These are phyloP conservation scores for Aeschynomene evenia DNA, from an alignment of 306 rosid genomes.

Conservation along the genomic window DNA sequence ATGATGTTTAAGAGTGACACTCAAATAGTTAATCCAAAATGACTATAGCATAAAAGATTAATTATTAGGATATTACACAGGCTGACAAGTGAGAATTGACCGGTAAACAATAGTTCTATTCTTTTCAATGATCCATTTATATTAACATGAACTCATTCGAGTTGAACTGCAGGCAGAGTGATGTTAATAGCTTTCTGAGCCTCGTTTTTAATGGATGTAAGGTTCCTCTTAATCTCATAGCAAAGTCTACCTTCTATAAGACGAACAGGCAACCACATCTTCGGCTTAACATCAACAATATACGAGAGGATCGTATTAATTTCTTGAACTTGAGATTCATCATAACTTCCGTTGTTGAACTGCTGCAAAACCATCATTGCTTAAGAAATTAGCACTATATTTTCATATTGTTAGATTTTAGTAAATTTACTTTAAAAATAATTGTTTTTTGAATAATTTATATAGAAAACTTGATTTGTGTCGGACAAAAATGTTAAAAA, in stretches of 20 bases:
- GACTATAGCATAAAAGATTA: no score
- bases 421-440: no score
- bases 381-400: conserved; percentile 7
- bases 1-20: no score
- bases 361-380: conserved; percentile 52
- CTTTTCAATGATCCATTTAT: conserved; percentile 6
- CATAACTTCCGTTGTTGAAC: conserved; percentile 27
- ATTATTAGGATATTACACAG: no score
- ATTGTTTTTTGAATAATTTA: no score
- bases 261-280: conserved; percentile 70
- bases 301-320: conserved; percentile 53
- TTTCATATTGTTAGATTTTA: no score
- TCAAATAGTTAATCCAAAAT: no score
- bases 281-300: conserved; percentile 81
- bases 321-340: conserved; percentile 34
- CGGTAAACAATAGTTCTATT: conserved; percentile 16
- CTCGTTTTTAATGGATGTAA: conserved; percentile 57
- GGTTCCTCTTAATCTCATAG: conserved; percentile 72
- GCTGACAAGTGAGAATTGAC: conserved; percentile 9
- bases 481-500: no score
- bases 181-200: conserved; percentile 42
- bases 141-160: conserved; percentile 20
- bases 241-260: conserved; percentile 81
- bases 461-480: no score
- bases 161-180: conserved; percentile 22